phyloP scores from a whole-genome alignment of 2,329 filamentous ascomycete genomes.

The Canariomyces notabilis region DNA sequence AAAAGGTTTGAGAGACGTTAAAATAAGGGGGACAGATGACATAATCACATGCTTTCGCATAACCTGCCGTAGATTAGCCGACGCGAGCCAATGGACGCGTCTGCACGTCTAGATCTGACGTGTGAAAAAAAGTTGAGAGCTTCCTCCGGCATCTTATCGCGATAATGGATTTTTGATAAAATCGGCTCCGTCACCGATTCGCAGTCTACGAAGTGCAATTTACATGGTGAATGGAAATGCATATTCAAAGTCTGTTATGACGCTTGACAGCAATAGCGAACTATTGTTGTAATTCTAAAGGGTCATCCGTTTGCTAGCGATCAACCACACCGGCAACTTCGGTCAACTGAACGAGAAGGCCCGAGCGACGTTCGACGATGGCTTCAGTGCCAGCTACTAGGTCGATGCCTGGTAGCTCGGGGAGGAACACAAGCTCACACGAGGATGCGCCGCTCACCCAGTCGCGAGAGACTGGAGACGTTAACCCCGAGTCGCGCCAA shows the following conservation, averaged over 20 bases:
- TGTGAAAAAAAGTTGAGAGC: constrained; percentile 13
- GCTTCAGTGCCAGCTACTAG: constrained; percentile 19
- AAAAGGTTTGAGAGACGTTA: neutral
- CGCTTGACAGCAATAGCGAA: no score
- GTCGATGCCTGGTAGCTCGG: constrained; percentile 15
- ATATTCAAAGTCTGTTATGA: neutral
- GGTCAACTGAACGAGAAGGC: neutral
- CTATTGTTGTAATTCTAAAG: neutral
- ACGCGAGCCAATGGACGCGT: constrained; percentile 12
- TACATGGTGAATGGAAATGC: neutral
- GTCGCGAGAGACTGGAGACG: constrained; percentile 58
- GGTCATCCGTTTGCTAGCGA: neutral
- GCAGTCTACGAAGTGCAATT: neutral
- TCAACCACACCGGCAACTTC: neutral
- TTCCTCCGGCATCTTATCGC: constrained; percentile 16
- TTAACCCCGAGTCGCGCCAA: constrained; percentile 36
- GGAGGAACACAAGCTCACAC: constrained; percentile 3
- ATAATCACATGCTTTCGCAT: neutral
- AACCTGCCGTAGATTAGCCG: constrained; percentile 15
- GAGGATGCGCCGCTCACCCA: constrained; percentile 40
- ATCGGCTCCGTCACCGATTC: neutral
- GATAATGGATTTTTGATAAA: no score
- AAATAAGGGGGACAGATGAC: constrained; percentile 5
- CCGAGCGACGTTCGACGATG: no score
- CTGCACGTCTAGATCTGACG: neutral